Base-by-base conservation (phyloP, 2,329 filamentous ascomycete species). In the Coniochaeta ligniaria region DNA sequence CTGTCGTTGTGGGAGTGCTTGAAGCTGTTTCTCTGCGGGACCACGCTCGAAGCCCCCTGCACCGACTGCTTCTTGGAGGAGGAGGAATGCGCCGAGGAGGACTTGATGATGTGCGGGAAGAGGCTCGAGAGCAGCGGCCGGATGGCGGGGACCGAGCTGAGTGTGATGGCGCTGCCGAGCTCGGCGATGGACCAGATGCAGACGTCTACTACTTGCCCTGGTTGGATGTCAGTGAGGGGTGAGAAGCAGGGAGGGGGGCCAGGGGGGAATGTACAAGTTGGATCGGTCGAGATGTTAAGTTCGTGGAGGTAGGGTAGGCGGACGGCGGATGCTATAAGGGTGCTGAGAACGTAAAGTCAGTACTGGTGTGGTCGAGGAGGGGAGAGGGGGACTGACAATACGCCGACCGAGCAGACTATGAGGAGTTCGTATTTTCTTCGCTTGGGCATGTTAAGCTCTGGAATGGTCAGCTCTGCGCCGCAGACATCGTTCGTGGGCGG, bases 111-210 rank as follows among this genome's bases (percentile, higher is more conserved):
- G 3, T 17, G 9, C 11, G 59, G 59, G 38, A 60, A 60, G 35
- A 26, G 6, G 17, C 57, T 35, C 9, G 52, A 36, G 35, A 60
- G 31, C n/a, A 58, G 2, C 4, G 61, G 61, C n/a, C 60, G 20
- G 50, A 60, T 61, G 12, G 60, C 61, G 3, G 61, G 61, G n/a
- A 63, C 58, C 33, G 50, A 47, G 33, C 47, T 61, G 41, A 60
- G 58, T 17, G 60, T 60, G 20, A 61, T 60, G 12, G 61, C 60
- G 17, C 58, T 57, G 16, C 59, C 61, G 6, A 63, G 57, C 55
- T 63, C 61, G 28, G 61, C 59, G 43, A 63, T 60, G 41, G 61
- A 61, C 61, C 61, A 63, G 57, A 59, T 60, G 59, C 61, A 62
- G 47, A 60, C 59, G 38, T 62, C 60, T 17, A 58, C 60, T 31